Evolutionary conservation across 176 grass and related monocot species (phyloP), one percentile per base, ranked within the genome.

Genomic region (Musa acuminata): DNA sequence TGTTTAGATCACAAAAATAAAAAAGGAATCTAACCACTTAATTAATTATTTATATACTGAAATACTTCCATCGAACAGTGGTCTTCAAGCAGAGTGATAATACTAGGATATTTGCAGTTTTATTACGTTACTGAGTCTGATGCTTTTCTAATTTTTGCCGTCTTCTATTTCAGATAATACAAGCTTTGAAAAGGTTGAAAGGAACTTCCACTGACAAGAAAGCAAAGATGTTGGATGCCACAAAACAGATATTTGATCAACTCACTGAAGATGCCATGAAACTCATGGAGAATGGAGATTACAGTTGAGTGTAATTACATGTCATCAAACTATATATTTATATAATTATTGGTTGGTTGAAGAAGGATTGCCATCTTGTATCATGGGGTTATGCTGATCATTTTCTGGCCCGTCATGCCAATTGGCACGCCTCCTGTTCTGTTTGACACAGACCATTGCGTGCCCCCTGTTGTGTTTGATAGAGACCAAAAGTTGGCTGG

Each of bases 201-300:
- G 75, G 79, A 62, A 87, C 85, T 81, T 84, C 86, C 0, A 87
- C 52, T 17, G 95, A 98, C 85, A 82, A 91, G 57, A 82, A 75
- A 71, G 81, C 72, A 74, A 93, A 89, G 74, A 98, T 93, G 95
- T 64, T 80, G 50, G 90, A 84, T 77, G 84, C 51, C 64, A 87
- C 90, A 74, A 87, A 93, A 51, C 80, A 71, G 2, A 80, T 98
- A 75, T 98, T 98, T 91, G 88, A 98, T 82, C 79, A 91, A 76
- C 78, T 98, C 48, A 98, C 90, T 60, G 95, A 93, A 84, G 84
- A 82, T 73, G 90, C 90, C 67, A 91, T 93, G 90, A 98, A 93
- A 78, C 82, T 98, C 51, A 98, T 98, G 95, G 95, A 98, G 64
- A 93, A 93, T 1, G 88, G 95, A 9, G 90, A 93, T 74, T 98